Conservation (phyloP, 257 asterid genomes). For the Solanum microdontum region DNA sequence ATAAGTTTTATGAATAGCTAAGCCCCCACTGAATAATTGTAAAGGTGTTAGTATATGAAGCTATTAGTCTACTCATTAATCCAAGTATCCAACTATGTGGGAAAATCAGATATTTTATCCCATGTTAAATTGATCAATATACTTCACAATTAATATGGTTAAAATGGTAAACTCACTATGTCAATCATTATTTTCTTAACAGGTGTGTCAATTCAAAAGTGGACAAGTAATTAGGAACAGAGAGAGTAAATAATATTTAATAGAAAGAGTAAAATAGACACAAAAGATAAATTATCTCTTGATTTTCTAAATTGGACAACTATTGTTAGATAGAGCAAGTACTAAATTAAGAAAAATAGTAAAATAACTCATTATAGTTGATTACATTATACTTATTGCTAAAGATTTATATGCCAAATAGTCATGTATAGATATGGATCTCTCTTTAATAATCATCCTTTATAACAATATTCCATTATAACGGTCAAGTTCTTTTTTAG, state of each 20-base stretch:
- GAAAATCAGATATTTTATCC: not conserved
- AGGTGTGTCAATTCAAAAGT: no score
- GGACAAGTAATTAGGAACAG: no score
- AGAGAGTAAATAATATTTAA: no score
- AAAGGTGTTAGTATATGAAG: not conserved
- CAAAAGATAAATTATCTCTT: no score
- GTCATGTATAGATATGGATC: not conserved
- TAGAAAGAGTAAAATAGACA: no score
- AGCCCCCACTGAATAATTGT: not conserved
- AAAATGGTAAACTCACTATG: no score
- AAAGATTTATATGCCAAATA: no score
- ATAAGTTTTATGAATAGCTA: not conserved
- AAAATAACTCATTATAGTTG: not conserved
- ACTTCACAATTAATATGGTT: no score
- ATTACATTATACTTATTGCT: not conserved
- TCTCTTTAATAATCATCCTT: not conserved
- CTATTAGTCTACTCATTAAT: not conserved
- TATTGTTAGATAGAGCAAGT: no score
- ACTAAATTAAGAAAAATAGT: no score
- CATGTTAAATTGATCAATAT: not conserved
- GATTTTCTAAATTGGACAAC: no score
- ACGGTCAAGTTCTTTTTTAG: not conserved
- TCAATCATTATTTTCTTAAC: no score
- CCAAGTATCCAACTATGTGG: not conserved
- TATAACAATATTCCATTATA: not conserved